These are phyloP conservation scores for Suillus paluster DNA, from an alignment of 768 basidiomycete genomes.

Conservation along the genomic window DNA sequence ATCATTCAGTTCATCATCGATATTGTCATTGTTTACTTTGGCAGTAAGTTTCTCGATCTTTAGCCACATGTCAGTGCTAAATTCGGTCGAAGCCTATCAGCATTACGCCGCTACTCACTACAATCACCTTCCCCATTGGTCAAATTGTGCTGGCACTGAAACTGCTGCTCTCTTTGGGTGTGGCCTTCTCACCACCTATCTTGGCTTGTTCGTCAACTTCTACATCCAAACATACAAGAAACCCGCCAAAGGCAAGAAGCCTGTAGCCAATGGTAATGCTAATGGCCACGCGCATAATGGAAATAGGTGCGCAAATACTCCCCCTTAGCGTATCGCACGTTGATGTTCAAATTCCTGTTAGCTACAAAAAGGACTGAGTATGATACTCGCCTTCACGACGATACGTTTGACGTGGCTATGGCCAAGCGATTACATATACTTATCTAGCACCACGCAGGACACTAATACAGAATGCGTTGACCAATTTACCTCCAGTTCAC, in stretches of 20 bases:
- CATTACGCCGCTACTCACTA: conserved; percentile 77
- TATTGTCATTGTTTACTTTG: conserved; percentile 89
- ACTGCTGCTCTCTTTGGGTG: conserved; percentile 89
- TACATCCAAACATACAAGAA: conserved; percentile 87
- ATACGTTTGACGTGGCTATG: conserved; percentile 4
- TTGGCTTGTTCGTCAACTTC: conserved; percentile 95
- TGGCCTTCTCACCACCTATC: conserved; percentile 84
- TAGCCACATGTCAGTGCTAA: conserved; percentile 13
- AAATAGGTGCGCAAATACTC: conserved; percentile 29
- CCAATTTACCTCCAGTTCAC: conserved; percentile 5
- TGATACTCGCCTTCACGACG: neutral
- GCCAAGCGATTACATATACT: conserved; percentile 19
- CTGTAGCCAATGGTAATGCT: conserved; percentile 40
- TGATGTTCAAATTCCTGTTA: conserved; percentile 18
- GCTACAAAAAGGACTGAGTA: conserved; percentile 40
- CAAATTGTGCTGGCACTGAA: conserved; percentile 89
- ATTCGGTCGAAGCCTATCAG: conserved; percentile 60
- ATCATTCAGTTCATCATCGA: conserved; percentile 96
- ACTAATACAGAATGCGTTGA: conserved; percentile 12
- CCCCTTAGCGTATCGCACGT: neutral
- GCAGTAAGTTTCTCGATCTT: conserved; percentile 62
- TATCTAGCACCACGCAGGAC: conserved; percentile 11
- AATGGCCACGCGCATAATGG: conserved; percentile 48
- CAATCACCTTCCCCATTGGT: conserved; percentile 65
- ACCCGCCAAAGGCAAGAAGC: conserved; percentile 44